These are phyloP conservation scores for Phylloporus sp. DNA, from an alignment of 768 basidiomycete species.

Conservation along the genomic window DNA sequence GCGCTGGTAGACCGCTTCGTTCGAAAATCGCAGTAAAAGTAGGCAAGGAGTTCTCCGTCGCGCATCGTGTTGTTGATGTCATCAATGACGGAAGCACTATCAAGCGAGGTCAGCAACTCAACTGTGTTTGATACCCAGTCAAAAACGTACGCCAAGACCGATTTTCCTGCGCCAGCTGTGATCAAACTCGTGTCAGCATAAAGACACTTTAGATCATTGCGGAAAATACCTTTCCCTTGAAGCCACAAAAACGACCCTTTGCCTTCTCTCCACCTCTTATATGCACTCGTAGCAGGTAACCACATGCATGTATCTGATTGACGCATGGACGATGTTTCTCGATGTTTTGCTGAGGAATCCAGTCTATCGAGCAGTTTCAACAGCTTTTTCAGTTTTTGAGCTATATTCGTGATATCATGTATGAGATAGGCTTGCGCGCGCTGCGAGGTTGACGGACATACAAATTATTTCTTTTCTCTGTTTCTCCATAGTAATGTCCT, in stretches of 20 bases:
- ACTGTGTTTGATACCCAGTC: not conserved
- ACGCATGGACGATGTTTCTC: not conserved
- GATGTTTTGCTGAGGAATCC: not conserved
- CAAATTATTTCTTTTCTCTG: not conserved
- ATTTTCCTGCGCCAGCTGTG: not conserved
- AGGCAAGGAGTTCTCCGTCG: not conserved
- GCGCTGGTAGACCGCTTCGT: constrained; percentile 1
- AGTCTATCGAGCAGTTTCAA: not conserved
- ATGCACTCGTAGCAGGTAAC: not conserved
- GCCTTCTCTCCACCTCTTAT: constrained; percentile 2
- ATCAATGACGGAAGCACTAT: not conserved
- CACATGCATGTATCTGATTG: constrained; percentile 9
- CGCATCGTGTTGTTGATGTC: not conserved
- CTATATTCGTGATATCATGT: not conserved
- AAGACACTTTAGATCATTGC: not conserved
- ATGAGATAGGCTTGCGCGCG: not conserved
- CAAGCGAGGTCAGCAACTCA: not conserved
- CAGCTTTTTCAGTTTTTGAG: not conserved
- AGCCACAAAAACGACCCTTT: constrained; percentile 9
- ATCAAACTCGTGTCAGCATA: not conserved
- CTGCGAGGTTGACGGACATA: not conserved
- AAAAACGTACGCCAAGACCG: not conserved
- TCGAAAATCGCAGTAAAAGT: constrained; percentile 19
- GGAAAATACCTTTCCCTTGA: constrained; percentile 11
- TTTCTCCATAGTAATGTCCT: not conserved